phyloP scores from a whole-genome alignment of 2,329 filamentous ascomycete genomes.

The Dothistroma septosporum region DNA sequence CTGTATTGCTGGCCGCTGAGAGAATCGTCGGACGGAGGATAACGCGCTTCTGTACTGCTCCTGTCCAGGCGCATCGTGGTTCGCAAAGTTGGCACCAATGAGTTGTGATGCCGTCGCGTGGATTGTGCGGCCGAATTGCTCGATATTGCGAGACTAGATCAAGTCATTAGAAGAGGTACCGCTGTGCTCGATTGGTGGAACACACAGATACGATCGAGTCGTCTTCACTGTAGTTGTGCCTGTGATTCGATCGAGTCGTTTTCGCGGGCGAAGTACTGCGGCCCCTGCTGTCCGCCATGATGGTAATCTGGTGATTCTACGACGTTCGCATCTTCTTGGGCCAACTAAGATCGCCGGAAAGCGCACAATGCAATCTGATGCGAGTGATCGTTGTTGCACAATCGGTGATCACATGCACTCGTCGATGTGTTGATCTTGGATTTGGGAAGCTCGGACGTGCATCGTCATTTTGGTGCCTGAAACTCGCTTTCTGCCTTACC shows the following conservation, averaged over 20 bases:
- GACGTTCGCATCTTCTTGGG: constrained; percentile 11
- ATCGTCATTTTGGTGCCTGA: neutral
- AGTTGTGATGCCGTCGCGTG: constrained; percentile 89
- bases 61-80: constrained; percentile 44
- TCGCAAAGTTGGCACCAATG: constrained; percentile 51
- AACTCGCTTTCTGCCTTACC: neutral
- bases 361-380: neutral
- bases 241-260: constrained; percentile 15
- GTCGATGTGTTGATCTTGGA: neutral
- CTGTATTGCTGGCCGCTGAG: constrained; percentile 78
- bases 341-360: neutral
- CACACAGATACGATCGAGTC: constrained; percentile 19
- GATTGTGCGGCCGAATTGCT: constrained; percentile 91
- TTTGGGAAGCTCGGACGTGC: neutral
- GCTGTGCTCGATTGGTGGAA: neutral
- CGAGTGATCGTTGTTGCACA: neutral
- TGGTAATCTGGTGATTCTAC: constrained; percentile 6
- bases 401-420: neutral
- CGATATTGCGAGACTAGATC: constrained; percentile 73
- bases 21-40: constrained; percentile 81
- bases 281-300: constrained; percentile 28
- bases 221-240: constrained; percentile 18
- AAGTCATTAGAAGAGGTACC: neutral
- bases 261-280: constrained; percentile 30
- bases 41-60: constrained; percentile 80